phyloP scores from a whole-genome alignment of 2,329 filamentous ascomycete species.

The Hypoxylon sp. region DNA sequence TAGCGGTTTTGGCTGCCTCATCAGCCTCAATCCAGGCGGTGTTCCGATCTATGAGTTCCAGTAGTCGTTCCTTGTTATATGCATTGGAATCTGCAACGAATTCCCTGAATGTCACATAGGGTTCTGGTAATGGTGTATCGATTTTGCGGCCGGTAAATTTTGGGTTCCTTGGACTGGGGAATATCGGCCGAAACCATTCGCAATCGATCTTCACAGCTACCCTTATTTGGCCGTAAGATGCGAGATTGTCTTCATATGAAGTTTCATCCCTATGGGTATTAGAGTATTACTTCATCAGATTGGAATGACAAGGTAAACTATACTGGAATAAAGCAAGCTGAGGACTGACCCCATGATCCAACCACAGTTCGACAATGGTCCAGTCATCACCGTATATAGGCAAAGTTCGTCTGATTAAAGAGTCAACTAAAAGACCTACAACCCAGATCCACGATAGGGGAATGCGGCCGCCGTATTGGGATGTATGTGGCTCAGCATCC shows the following conservation, averaged over 20 bases:
- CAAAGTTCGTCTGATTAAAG: no score
- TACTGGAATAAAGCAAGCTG: background rate
- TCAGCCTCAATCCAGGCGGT: constrained; percentile 9
- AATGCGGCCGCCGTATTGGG: background rate
- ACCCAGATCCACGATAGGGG: background rate
- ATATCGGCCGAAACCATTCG: background rate
- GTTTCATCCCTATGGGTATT: no score
- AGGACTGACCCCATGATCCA: constrained; percentile 14
- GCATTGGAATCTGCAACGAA: background rate
- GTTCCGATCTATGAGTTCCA: constrained; percentile 25
- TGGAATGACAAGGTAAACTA: background rate
- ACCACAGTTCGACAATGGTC: background rate
- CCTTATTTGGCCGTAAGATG: background rate
- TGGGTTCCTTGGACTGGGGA: background rate
- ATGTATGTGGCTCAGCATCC: background rate
- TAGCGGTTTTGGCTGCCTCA: background rate
- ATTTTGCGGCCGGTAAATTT: background rate
- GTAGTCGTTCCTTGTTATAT: constrained; percentile 17
- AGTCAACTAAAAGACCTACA: background rate
- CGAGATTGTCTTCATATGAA: no score
- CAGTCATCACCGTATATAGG: background rate
- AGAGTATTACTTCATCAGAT: background rate
- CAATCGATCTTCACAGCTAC: constrained; percentile 5
- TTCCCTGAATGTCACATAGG: background rate
- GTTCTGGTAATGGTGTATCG: background rate